Evolutionary conservation across 1,139 yeast genomes (phyloP).

Genomic region (Pichia norvegensis): DNA sequence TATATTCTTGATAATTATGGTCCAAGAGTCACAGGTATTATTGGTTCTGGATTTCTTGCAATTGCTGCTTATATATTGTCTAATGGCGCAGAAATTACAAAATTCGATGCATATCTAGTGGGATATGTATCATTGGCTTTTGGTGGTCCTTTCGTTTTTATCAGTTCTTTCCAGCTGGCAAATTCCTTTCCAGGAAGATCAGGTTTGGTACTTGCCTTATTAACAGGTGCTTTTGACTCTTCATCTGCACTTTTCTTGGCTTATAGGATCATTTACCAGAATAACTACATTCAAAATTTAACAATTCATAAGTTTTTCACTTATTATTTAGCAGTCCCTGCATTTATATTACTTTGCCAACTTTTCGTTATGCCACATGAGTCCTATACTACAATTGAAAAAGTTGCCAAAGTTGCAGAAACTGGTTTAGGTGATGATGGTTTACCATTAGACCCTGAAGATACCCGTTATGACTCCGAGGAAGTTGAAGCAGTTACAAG

Average conservation of each 20-base stretch:
- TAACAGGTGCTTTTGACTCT: conserved; percentile 75
- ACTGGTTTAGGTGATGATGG: conserved; percentile 65
- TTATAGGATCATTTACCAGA: conserved; percentile 58
- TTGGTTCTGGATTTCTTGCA: conserved; percentile 55
- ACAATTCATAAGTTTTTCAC: conserved; percentile 53
- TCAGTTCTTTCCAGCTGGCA: conserved; percentile 72
- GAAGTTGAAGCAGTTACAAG: conserved; percentile 13
- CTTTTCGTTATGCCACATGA: conserved; percentile 68
- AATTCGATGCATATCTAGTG: conserved; percentile 49
- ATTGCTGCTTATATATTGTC: conserved; percentile 45
- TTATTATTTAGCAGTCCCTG: conserved; percentile 60
- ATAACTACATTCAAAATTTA: conserved; percentile 25
- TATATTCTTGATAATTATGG: conserved; percentile 69
- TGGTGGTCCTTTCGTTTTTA: conserved; percentile 79
- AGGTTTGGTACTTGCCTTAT: conserved; percentile 60
- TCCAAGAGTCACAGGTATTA: conserved; percentile 68
- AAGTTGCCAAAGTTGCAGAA: conserved; percentile 58
- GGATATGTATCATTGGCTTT: conserved; percentile 66
- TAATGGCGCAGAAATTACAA: conserved; percentile 28
- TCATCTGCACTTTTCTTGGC: conserved; percentile 65
- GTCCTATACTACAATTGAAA: conserved; percentile 65
- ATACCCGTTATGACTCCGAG: conserved; percentile 33
- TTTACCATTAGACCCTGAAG: conserved; percentile 37
- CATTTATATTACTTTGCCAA: conserved; percentile 67
- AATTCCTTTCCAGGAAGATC: conserved; percentile 64